These are phyloP conservation scores for Phyllachora maydis DNA, from an alignment of 2,329 filamentous ascomycete species.

Conservation along the genomic window DNA sequence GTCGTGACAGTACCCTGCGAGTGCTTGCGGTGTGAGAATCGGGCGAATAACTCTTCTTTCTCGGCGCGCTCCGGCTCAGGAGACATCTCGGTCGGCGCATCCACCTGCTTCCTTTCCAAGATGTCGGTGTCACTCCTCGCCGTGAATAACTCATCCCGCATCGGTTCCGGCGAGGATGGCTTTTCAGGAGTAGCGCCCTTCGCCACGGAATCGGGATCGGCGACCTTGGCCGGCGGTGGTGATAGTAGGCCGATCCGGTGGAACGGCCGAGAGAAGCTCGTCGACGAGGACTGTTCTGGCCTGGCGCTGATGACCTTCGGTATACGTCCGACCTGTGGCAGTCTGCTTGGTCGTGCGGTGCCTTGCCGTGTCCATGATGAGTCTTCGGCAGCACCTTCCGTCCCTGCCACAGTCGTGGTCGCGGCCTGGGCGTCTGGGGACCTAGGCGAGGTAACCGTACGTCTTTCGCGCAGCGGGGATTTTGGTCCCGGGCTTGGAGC, in stretches of 20 bases:
- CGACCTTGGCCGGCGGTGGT: constrained; percentile 12
- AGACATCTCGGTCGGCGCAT: no score
- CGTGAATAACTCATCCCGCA: constrained; percentile 14
- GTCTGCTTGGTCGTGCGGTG: constrained; percentile 31
- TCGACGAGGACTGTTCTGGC: constrained; percentile 44
- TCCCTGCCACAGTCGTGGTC: neutral
- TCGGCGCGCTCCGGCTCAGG: constrained; percentile 11
- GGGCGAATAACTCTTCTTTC: constrained; percentile 43
- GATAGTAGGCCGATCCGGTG: constrained; percentile 29
- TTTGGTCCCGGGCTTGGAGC: no score
- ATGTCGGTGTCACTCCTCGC: constrained; percentile 11
- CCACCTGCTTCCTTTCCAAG: constrained; percentile 10
- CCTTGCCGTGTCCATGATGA: constrained; percentile 2
- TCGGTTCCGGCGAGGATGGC: constrained; percentile 17
- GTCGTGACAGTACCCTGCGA: constrained; percentile 37
- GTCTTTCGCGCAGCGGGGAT: no score
- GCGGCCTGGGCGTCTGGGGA: constrained; percentile 1
- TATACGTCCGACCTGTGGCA: constrained; percentile 70
- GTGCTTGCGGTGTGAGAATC: constrained; percentile 51
- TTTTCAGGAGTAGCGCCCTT: constrained; percentile 24
- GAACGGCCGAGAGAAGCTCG: constrained; percentile 77
- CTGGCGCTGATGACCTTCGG: constrained; percentile 58
- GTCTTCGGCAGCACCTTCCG: neutral
- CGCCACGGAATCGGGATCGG: constrained; percentile 18
- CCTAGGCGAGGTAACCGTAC: constrained; percentile 1